Evolutionary conservation across 306 rosid species (phyloP).

Genomic region (Quercus agrifolia): DNA sequence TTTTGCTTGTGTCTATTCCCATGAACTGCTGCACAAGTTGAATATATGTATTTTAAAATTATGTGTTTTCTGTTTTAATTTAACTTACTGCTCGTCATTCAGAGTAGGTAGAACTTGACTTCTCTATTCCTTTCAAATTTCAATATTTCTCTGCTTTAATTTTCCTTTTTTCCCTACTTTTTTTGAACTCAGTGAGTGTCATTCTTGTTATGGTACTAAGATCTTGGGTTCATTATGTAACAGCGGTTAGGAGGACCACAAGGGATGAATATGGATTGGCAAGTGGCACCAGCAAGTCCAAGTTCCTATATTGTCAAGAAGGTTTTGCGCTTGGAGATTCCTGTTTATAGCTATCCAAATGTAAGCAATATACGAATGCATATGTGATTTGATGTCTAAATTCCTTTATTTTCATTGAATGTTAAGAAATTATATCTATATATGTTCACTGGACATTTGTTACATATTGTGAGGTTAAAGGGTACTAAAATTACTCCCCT

Average conservation of each 20-base stretch:
- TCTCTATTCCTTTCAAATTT: conserved; percentile 1
- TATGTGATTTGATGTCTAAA: not conserved
- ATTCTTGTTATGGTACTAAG: conserved; percentile 23
- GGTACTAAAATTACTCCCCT: not conserved
- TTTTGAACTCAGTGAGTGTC: not conserved
- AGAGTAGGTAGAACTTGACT: not conserved
- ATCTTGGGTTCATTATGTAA: conserved; percentile 11
- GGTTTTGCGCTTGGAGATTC: conserved; percentile 56
- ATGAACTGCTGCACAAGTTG: not conserved
- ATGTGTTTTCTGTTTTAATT: not conserved
- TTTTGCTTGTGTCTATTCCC: not conserved
- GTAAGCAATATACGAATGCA: conserved; percentile 27
- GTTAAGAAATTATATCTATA: not conserved
- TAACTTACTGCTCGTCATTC: not conserved
- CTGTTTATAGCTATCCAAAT: conserved; percentile 45
- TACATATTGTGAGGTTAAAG: not conserved
- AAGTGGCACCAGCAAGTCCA: conserved; percentile 32
- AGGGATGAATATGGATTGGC: conserved; percentile 45
- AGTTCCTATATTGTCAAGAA: conserved; percentile 43
- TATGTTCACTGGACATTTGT: not conserved
- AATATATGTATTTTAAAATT: not conserved
- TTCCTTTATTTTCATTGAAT: not conserved
- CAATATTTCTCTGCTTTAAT: not conserved
- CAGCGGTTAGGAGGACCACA: conserved; percentile 44
- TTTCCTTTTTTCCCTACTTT: conserved; percentile 1